Conservation (phyloP, 208 protist species). For the Borovskyia barvae region DNA sequence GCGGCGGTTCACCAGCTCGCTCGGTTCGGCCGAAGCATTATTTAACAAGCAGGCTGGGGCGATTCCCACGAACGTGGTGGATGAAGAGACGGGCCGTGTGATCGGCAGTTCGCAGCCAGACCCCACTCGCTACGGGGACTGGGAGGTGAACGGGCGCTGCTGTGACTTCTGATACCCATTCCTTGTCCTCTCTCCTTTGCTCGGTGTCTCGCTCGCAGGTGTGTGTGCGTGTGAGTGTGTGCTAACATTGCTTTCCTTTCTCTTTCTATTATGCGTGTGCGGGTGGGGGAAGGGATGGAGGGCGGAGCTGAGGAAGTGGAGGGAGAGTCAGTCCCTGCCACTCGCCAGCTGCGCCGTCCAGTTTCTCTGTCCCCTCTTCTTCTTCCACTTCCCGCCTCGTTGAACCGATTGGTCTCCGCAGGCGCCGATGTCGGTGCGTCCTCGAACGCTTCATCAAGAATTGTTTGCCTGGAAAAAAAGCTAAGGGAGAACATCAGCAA, state of each 20-base stretch:
- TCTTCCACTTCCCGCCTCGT: no score
- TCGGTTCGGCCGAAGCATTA: slow-evolving; percentile 71
- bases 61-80: slow-evolving; percentile 81
- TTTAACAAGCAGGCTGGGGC: slow-evolving; percentile 85
- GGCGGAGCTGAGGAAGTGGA: no score
- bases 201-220: not conserved
- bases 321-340: no score
- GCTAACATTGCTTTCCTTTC: not conserved
- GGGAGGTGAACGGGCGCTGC: slow-evolving; percentile 88
- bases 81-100: slow-evolving; percentile 77
- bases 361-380: no score
- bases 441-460: no score
- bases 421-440: no score
- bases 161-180: slow-evolving; percentile 68
- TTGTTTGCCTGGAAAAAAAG: no score
- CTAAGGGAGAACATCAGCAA: no score
- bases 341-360: no score
- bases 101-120: slow-evolving; percentile 83
- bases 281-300: no score
- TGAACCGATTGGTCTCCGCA: no score
- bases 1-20: slow-evolving; percentile 82
- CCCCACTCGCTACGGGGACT: slow-evolving; percentile 87
- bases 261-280: not conserved
- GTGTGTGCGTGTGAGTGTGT: not conserved
- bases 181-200: slow-evolving; percentile 2